Conservation (phyloP, 129 eudicot genomes). For the Heracleum sosnowskyi region DNA sequence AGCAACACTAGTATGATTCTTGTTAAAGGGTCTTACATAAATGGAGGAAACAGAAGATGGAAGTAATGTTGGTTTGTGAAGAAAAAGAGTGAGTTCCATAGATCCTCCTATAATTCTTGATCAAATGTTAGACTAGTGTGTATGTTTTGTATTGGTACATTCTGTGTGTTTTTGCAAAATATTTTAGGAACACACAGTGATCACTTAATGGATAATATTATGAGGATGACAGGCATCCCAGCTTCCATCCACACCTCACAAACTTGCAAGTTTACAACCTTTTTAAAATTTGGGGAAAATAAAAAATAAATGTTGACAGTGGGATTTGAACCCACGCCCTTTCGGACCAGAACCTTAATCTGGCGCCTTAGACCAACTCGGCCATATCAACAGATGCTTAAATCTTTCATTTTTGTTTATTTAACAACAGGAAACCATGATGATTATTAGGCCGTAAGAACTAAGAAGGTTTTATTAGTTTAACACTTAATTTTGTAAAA, state of each 20-base stretch:
- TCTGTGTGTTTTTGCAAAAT: too few relatives aligned
- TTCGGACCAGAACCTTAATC: constrained; percentile 99
- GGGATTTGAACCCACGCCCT: constrained; percentile 99
- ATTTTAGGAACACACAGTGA: too few relatives aligned
- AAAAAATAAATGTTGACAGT: constrained; percentile 28
- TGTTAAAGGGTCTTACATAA: constrained; percentile 15
- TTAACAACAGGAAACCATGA: too few relatives aligned
- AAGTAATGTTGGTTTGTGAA: constrained; percentile 32
- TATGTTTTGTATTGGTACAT: not conserved
- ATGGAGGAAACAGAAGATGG: constrained; percentile 25
- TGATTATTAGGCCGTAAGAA: too few relatives aligned
- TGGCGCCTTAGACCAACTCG: constrained; percentile 97
- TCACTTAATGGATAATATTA: too few relatives aligned
- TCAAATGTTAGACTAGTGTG: not conserved
- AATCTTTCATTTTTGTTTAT: too few relatives aligned
- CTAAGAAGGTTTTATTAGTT: too few relatives aligned
- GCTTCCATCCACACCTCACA: too few relatives aligned
- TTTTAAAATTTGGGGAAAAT: too few relatives aligned
- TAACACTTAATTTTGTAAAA: too few relatives aligned
- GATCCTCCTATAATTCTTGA: constrained; percentile 9
- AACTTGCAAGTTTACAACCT: too few relatives aligned
- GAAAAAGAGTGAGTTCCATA: constrained; percentile 59
- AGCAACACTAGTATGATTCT: constrained; percentile 10
- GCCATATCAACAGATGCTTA: constrained; percentile 7
- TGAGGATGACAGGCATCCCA: too few relatives aligned